Percentiles rank a stretch among this genome's conserved stretches.
These are phyloP conservation scores for Ascochyta viciae-villosae DNA, from an alignment of 2,329 filamentous ascomycete genomes.

Conservation along the genomic window DNA sequence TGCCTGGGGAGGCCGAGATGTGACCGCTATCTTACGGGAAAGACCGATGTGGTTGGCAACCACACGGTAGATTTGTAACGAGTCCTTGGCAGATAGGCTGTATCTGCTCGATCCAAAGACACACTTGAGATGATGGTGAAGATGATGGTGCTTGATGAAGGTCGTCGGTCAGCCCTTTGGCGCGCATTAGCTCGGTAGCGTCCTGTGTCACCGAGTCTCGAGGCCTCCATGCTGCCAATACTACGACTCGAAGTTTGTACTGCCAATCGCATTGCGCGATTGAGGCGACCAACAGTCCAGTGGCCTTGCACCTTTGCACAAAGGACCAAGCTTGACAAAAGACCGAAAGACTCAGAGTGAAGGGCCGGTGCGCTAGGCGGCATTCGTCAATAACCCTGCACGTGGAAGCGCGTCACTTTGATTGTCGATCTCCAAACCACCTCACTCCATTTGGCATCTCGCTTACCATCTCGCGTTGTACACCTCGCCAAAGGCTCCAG, in stretches of 20 bases:
- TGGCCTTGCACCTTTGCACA: too few species aligned
- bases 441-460: constrained; percentile 20
- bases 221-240: not conserved
- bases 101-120: not conserved
- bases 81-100: not conserved
- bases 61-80: not conserved
- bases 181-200: constrained; percentile 12
- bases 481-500: constrained; percentile 8
- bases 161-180: constrained; percentile 6
- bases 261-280: not conserved
- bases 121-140: not conserved
- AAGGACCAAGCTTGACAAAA: not conserved
- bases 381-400: constrained; percentile 7
- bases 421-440: constrained; percentile 16
- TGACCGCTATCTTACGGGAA: too few species aligned
- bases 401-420: constrained; percentile 16
- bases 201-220: not conserved
- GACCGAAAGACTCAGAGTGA: not conserved
- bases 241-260: not conserved
- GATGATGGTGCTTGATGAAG: not conserved
- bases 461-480: constrained; percentile 20
- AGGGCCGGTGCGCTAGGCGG: constrained; percentile 9
- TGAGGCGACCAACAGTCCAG: too few species aligned
- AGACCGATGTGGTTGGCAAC: not conserved
- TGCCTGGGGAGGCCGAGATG: too few species aligned